phyloP scores from a whole-genome alignment of 2,329 filamentous ascomycete species.

The Pseudodiploospora longispora region DNA sequence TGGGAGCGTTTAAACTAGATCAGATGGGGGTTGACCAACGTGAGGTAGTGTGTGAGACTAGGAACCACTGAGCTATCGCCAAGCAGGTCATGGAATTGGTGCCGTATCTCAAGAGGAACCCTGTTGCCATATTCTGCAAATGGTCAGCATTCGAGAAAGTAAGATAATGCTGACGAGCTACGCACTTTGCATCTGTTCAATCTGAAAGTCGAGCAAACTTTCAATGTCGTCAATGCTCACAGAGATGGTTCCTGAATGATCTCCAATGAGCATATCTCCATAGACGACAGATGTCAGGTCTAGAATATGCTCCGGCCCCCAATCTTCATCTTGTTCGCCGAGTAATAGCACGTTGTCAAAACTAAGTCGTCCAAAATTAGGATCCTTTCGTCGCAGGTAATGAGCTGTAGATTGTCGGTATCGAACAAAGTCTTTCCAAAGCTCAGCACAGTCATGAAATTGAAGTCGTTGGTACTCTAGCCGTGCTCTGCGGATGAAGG shows the following conservation, averaged over 20 bases:
- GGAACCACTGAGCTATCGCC: conserved; percentile 60
- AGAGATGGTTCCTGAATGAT: conserved; percentile 31
- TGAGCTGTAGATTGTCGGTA: conserved; percentile 70
- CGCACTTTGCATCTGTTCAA: conserved; percentile 76
- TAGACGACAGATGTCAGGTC: conserved; percentile 41
- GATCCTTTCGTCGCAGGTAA: conserved; percentile 56
- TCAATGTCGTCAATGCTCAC: conserved; percentile 76
- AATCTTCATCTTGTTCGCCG: conserved; percentile 41
- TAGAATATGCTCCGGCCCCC: conserved; percentile 34
- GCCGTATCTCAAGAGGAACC: conserved; percentile 64
- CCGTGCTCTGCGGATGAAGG: conserved; percentile 67
- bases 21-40: conserved; percentile 28
- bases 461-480: conserved; percentile 74
- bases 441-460: conserved; percentile 66
- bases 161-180: conserved; percentile 4
- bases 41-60: conserved; percentile 68
- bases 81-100: conserved; percentile 62
- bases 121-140: conserved; percentile 62
- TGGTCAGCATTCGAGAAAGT: conserved; percentile 8
- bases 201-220: conserved; percentile 75
- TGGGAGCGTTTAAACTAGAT: not conserved
- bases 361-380: conserved; percentile 47
- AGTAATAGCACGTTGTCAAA: conserved; percentile 49
- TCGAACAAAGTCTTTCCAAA: conserved; percentile 77
- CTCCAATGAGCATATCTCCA: conserved; percentile 42